These are phyloP conservation scores for Fabrea salina DNA, from an alignment of 169 alveolate species.

Conservation along the genomic window DNA sequence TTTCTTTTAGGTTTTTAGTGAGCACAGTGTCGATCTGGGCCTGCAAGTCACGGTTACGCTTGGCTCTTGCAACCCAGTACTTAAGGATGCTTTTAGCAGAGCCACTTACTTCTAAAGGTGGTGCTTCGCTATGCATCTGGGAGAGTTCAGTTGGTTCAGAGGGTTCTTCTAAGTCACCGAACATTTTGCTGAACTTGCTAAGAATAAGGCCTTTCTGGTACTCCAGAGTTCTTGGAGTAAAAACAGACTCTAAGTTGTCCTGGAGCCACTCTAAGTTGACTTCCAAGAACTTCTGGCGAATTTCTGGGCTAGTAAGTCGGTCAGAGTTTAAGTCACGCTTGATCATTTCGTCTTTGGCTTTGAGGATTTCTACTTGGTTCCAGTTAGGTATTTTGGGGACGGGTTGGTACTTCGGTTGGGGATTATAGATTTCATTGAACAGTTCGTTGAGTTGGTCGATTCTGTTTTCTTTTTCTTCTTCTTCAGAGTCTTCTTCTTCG, in stretches of 20 bases:
- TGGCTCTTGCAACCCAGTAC: slow-evolving; percentile 52
- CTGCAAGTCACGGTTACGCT: slow-evolving; percentile 30
- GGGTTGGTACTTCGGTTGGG: neutral
- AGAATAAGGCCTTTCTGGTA: slow-evolving; percentile 51
- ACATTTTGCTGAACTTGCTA: slow-evolving; percentile 48
- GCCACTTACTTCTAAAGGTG: slow-evolving; percentile 33
- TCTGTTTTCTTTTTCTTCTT: slow-evolving; percentile 24
- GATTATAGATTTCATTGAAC: slow-evolving; percentile 29
- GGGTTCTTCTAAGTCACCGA: slow-evolving; percentile 42
- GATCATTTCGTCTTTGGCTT: slow-evolving; percentile 53
- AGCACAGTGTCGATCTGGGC: slow-evolving; percentile 33
- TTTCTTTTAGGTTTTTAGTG: neutral
- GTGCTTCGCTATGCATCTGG: neutral
- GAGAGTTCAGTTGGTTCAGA: slow-evolving; percentile 28
- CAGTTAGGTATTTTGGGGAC: slow-evolving; percentile 45
- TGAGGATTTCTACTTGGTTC: slow-evolving; percentile 45
- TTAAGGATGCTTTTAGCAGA: slow-evolving; percentile 20
- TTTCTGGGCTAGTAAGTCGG: slow-evolving; percentile 46
- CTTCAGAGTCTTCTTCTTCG: slow-evolving; percentile 32
- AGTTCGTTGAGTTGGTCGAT: slow-evolving; percentile 27
- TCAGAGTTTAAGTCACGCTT: slow-evolving; percentile 57
- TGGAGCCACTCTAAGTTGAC: slow-evolving; percentile 63
- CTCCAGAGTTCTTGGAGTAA: slow-evolving; percentile 60
- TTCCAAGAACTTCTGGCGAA: slow-evolving; percentile 59
- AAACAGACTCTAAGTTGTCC: slow-evolving; percentile 50